These are phyloP conservation scores for Arabidopsis suecica DNA, from an alignment of 345 rosid genomes.

Conservation along the genomic window DNA sequence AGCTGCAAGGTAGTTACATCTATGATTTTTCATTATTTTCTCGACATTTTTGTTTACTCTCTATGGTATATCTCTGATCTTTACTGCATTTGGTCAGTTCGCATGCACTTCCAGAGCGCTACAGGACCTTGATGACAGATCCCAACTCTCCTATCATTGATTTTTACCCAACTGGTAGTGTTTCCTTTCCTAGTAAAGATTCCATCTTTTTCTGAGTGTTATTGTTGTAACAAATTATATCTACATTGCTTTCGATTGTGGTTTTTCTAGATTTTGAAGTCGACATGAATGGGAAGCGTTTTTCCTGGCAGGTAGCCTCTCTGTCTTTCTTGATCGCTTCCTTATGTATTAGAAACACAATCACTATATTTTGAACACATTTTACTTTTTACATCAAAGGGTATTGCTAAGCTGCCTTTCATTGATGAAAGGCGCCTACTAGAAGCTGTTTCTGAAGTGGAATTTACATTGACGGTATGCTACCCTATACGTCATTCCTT, in stretches of 20 bases:
- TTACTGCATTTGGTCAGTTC: constrained; percentile 59
- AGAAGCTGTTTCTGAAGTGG: constrained; percentile 74
- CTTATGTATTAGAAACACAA: constrained; percentile 13
- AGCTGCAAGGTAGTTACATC: constrained; percentile 76
- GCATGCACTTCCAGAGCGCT: constrained; percentile 90
- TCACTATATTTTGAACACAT: constrained; percentile 6
- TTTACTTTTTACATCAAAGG: constrained; percentile 49
- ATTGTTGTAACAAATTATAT: not conserved
- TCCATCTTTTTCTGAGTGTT: not conserved
- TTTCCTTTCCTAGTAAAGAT: constrained; percentile 22
- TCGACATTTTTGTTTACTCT: constrained; percentile 2
- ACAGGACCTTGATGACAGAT: constrained; percentile 90
- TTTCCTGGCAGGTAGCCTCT: constrained; percentile 77
- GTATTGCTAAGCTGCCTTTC: constrained; percentile 95
- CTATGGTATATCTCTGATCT: not conserved
- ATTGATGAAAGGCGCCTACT: constrained; percentile 92
- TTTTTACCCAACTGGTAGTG: constrained; percentile 86
- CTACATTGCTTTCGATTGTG: not conserved
- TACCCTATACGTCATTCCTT: constrained; percentile 1
- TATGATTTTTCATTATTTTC: constrained; percentile 7
- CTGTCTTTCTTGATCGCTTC: constrained; percentile 22
- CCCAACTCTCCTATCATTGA: constrained; percentile 85
- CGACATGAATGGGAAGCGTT: constrained; percentile 97
- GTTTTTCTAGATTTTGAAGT: constrained; percentile 77
- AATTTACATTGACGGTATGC: constrained; percentile 75